Conservation (phyloP, 768 basidiomycete species). For the Mycena leptocephala region DNA sequence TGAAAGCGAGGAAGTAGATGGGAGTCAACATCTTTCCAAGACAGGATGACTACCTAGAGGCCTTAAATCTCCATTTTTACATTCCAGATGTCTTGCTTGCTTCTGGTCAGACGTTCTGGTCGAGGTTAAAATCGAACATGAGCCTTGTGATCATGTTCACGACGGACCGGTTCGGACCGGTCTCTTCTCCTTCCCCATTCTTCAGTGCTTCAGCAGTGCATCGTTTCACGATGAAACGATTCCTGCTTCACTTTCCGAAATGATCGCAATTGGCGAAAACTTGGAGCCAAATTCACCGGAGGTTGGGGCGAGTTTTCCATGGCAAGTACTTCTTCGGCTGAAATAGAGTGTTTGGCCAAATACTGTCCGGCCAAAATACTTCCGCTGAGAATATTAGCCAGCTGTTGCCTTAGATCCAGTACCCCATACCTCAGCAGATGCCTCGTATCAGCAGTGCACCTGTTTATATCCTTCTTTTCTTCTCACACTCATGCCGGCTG, state of each 20-base stretch:
- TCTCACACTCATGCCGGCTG: too few relatives aligned
- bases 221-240: neutral
- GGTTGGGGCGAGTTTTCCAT: constrained; percentile 8
- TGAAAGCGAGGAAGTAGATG: constrained; percentile 22
- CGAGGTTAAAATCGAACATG: constrained; percentile 18
- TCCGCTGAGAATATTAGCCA: constrained; percentile 3
- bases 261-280: neutral
- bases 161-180: constrained; percentile 21
- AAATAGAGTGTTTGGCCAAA: neutral
- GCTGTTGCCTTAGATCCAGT: neutral
- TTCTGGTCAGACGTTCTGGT: constrained; percentile 9
- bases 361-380: neutral
- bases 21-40: constrained; percentile 22
- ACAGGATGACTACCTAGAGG: constrained; percentile 17
- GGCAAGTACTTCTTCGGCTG: neutral
- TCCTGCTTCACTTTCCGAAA: constrained; percentile 12
- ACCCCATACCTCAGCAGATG: too few relatives aligned
- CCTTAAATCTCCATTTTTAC: constrained; percentile 13
- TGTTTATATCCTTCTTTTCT: too few relatives aligned
- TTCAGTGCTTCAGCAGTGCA: constrained; percentile 12
- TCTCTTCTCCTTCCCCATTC: constrained; percentile 26
- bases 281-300: constrained; percentile 9
- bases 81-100: constrained; percentile 25
- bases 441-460: too few relatives aligned
- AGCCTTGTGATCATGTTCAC: constrained; percentile 22